A percentile compares a stretch with the other conserved stretches of the same genome.
Evolutionary conservation across 208 protist species (phyloP).

Genomic region (Leishmania amazonensis): DNA sequence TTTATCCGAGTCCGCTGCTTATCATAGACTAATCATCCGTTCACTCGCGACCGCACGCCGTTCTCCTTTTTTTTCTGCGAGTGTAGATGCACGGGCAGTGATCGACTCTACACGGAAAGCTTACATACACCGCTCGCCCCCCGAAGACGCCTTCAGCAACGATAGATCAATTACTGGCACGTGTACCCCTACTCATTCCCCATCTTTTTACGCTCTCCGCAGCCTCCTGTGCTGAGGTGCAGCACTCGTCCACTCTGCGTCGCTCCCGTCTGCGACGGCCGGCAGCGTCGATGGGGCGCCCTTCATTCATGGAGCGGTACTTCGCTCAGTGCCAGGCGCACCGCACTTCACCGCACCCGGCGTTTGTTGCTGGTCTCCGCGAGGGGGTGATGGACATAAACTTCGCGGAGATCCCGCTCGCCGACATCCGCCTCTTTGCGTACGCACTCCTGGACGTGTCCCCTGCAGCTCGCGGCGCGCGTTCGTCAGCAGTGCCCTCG

Average conservation of each 20-base stretch:
- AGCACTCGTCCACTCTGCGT: not conserved
- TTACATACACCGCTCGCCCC: not conserved
- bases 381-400: slow-evolving; percentile 44
- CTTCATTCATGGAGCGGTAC: slow-evolving; percentile 48
- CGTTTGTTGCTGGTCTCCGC: slow-evolving; percentile 44
- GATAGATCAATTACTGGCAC: slow-evolving; percentile 1
- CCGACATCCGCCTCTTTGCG: slow-evolving; percentile 43
- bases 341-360: slow-evolving; percentile 38
- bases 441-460: slow-evolving; percentile 23
- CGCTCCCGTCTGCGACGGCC: not conserved
- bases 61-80: not conserved
- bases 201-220: not conserved
- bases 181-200: not conserved
- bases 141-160: not conserved
- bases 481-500: not conserved
- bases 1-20: not conserved
- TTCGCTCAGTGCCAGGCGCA: slow-evolving; percentile 54
- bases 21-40: not conserved
- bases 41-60: not conserved
- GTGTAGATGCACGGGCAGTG: not conserved
- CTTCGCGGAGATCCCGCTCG: slow-evolving; percentile 44
- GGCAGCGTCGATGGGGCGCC: slow-evolving; percentile 31
- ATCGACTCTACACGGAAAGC: not conserved
- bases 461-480: not conserved
- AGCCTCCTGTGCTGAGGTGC: not conserved